Evolutionary conservation across 805 yeast species (phyloP).

Genomic region (Scheffersomyces ergatensis): DNA sequence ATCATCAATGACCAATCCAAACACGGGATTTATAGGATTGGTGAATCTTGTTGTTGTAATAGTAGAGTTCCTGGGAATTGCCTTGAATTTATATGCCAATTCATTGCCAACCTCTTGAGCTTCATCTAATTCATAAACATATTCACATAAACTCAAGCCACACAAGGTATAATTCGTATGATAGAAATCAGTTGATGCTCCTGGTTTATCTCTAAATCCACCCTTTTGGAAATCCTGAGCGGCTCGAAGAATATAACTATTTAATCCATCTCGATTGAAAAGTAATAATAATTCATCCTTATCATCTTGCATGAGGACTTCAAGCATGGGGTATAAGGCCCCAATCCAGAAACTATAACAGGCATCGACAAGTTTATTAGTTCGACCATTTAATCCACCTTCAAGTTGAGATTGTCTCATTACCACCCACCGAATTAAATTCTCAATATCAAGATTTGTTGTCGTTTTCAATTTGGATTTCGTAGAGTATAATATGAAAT

Average conservation of each 20-base stretch:
- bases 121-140: constrained; percentile 24
- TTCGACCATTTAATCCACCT: constrained; percentile 87
- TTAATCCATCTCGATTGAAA: constrained; percentile 57
- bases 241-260: constrained; percentile 68
- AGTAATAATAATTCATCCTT: constrained; percentile 9
- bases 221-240: constrained; percentile 64
- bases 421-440: constrained; percentile 63
- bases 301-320: constrained; percentile 34
- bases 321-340: constrained; percentile 64
- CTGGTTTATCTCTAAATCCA: constrained; percentile 90
- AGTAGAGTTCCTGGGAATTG: background rate
- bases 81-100: constrained; percentile 17
- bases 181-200: constrained; percentile 74
- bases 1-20: constrained; percentile 19
- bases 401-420: constrained; percentile 70
- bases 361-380: constrained; percentile 92
- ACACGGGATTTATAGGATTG: constrained; percentile 23
- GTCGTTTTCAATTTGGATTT: constrained; percentile 13
- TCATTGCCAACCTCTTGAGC: background rate
- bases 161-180: constrained; percentile 84
- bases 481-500: constrained; percentile 48
- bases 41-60: constrained; percentile 13
- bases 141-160: constrained; percentile 67
- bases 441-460: constrained; percentile 37
- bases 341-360: constrained; percentile 98